These are phyloP conservation scores for Phaeosphaeriaceae sp. DNA, from an alignment of 2,329 filamentous ascomycete species.

Conservation along the genomic window DNA sequence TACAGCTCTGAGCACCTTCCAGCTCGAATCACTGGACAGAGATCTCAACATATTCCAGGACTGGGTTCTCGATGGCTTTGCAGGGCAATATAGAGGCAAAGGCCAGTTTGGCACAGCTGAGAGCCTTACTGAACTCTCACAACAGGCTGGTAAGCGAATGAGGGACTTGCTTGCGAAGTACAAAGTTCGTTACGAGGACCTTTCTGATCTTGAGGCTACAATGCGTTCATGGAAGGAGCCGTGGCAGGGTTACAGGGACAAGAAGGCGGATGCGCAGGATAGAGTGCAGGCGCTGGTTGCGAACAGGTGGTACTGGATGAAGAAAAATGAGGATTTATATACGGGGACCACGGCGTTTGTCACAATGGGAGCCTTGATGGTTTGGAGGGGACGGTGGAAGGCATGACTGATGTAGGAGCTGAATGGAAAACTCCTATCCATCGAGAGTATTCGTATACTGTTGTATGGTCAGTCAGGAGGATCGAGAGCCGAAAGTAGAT, in stretches of 20 bases:
- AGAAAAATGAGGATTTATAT: not conserved
- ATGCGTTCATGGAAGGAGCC: conserved; percentile 1
- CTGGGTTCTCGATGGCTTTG: conserved; percentile 1
- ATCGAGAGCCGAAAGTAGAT: no score
- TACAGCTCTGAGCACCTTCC: not conserved
- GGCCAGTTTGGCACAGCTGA: not conserved
- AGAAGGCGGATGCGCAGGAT: not conserved
- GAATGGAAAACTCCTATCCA: not conserved
- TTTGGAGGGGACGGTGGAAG: not conserved
- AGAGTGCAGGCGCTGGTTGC: not conserved
- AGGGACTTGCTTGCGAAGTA: not conserved
- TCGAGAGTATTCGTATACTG: no score
- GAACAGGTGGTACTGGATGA: conserved; percentile 4
- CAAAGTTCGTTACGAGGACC: not conserved
- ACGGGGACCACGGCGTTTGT: not conserved
- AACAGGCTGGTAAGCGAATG: not conserved
- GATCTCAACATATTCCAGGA: not conserved
- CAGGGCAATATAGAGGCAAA: not conserved
- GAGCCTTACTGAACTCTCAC: not conserved
- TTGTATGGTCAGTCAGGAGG: no score
- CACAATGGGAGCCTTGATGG: not conserved
- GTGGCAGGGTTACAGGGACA: not conserved
- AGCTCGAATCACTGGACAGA: not conserved
- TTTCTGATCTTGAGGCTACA: not conserved
- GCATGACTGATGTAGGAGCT: not conserved